Evolutionary conservation across 768 basidiomycete genomes (phyloP).

Genomic region (Dentipellis sp.): DNA sequence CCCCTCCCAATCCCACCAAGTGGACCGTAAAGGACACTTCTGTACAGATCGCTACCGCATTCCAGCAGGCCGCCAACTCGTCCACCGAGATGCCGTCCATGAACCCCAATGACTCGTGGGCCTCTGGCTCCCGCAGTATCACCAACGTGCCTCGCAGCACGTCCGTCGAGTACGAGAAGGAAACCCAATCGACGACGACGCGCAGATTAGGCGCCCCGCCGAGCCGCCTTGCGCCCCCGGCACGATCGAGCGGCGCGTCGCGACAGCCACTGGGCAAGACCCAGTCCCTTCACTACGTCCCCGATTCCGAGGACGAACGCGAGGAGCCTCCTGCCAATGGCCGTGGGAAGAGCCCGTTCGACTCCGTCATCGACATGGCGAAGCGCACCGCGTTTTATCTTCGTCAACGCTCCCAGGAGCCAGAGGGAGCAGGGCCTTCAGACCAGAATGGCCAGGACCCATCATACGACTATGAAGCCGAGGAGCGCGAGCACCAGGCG

Average conservation of each 20-base stretch:
- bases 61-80: conserved; percentile 54
- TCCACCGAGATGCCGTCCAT: conserved; percentile 20
- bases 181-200: conserved; percentile 40
- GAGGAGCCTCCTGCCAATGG: conserved; percentile 32
- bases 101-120: conserved; percentile 60
- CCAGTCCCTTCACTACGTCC: conserved; percentile 44
- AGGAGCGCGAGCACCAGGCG: conserved; percentile 55
- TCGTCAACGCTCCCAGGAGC: conserved; percentile 51
- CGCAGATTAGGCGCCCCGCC: conserved; percentile 57
- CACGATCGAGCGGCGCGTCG: conserved; percentile 14
- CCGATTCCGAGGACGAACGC: conserved; percentile 46
- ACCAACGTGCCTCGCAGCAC: conserved; percentile 56
- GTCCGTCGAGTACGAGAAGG: conserved; percentile 72
- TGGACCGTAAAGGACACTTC: conserved; percentile 77
- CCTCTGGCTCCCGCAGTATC: conserved; percentile 39
- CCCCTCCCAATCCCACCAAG: conserved; percentile 52
- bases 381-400: conserved; percentile 58
- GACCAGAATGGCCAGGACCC: conserved; percentile 17
- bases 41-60: conserved; percentile 79
- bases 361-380: conserved; percentile 47
- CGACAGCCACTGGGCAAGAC: conserved; percentile 47
- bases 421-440: conserved; percentile 23
- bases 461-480: conserved; percentile 66
- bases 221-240: conserved; percentile 26
- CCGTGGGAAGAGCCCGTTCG: conserved; percentile 65